Conservation (phyloP, 257 asterid genomes). For the Penstemon eatonii region DNA sequence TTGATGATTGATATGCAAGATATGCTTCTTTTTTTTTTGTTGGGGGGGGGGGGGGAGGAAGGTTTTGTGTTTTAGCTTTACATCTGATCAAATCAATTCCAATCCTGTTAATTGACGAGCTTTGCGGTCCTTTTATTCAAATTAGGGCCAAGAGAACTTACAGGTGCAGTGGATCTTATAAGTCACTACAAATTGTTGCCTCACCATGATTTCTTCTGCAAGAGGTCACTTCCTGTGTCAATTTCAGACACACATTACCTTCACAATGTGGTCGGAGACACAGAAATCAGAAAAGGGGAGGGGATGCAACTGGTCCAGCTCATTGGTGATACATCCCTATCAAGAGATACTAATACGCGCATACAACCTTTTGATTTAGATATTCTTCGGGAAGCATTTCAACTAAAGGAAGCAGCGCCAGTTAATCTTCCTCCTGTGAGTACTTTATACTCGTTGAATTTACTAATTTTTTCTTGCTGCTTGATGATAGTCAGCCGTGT, state of each 20-base stretch:
- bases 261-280: conserved; percentile 71
- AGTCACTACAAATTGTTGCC: conserved; percentile 59
- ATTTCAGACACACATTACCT: conserved; percentile 65
- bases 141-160: conserved; percentile 66
- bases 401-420: conserved; percentile 53
- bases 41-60: too few relatives aligned
- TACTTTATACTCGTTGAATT: conserved; percentile 15
- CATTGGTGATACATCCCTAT: conserved; percentile 40
- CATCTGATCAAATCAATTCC: background rate
- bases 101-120: conserved; percentile 11
- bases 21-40: background rate
- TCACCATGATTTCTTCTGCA: conserved; percentile 67
- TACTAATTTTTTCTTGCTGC: conserved; percentile 11
- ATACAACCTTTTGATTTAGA: conserved; percentile 65
- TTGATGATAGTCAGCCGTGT: background rate
- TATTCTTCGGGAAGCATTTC: conserved; percentile 59
- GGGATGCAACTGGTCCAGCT: conserved; percentile 70
- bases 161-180: conserved; percentile 66
- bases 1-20: background rate
- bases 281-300: conserved; percentile 67
- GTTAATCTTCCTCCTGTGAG: conserved; percentile 58
- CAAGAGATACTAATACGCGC: conserved; percentile 43
- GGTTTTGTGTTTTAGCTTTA: conserved; percentile 1
- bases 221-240: conserved; percentile 60
- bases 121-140: conserved; percentile 21